A percentile compares a stretch with the other conserved stretches of the same genome.
Evolutionary conservation across 331 rosid species (phyloP).

Genomic region (Acacia concinna): DNA sequence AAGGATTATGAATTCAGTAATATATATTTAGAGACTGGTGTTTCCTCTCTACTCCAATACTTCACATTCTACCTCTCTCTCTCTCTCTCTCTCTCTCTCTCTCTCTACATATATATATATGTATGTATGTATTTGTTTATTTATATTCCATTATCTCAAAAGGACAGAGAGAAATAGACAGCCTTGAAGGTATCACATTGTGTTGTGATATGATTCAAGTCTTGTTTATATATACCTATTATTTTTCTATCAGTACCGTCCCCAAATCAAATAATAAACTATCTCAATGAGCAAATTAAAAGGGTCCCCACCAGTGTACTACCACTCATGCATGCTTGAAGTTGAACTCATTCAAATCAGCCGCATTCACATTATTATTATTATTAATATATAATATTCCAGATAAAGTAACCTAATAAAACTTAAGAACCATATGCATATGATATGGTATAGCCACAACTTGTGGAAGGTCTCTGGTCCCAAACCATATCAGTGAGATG

Average conservation of each 20-base stretch:
- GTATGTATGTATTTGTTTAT: too few relatives aligned
- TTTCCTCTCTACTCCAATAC: too few relatives aligned
- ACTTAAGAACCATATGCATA: background rate
- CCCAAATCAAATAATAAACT: background rate
- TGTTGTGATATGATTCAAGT: background rate
- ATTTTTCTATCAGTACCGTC: background rate
- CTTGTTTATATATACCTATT: background rate
- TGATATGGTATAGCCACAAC: background rate
- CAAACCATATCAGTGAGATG: background rate
- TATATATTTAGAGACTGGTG: too few relatives aligned
- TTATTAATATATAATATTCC: background rate
- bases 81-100: too few relatives aligned
- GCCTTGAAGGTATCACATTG: background rate
- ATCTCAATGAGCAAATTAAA: background rate
- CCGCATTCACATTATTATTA: conserved; percentile 2
- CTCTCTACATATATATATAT: too few relatives aligned
- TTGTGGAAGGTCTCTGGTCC: conserved; percentile 19
- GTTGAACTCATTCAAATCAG: background rate
- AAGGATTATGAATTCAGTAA: too few relatives aligned
- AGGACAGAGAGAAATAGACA: conserved; percentile 27
- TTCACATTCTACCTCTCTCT: too few relatives aligned
- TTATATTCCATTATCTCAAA: conserved; percentile 15
- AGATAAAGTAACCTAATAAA: background rate
- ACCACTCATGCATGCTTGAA: background rate
- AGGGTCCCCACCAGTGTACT: background rate